Evolutionary conservation across 2,329 filamentous ascomycete species (phyloP).

Genomic region (Penicillium sp.): DNA sequence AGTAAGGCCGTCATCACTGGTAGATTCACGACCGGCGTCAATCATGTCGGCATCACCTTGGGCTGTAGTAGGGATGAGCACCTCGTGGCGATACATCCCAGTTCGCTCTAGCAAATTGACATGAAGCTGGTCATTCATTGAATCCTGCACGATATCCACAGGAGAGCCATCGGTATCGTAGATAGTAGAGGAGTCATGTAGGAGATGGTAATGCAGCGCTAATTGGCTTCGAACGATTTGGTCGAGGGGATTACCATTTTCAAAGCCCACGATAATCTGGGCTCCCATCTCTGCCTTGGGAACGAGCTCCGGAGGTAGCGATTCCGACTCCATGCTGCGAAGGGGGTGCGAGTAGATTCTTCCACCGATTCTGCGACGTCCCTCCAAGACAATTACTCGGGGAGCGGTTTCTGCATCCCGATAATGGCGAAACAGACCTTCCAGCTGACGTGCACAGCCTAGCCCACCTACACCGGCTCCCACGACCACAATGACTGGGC

Average conservation of each 20-base stretch:
- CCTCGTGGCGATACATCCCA: conserved; percentile 83
- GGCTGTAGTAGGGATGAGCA: conserved; percentile 66
- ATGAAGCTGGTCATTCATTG: conserved; percentile 84
- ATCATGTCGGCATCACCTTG: conserved; percentile 82
- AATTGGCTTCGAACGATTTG: conserved; percentile 88
- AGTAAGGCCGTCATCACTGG: conserved; percentile 66
- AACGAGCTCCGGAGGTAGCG: conserved; percentile 54
- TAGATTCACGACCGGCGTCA: conserved; percentile 76
- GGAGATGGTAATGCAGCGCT: conserved; percentile 77
- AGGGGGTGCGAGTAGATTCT: conserved; percentile 84
- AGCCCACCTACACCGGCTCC: conserved; percentile 94
- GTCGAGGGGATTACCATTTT: conserved; percentile 91
- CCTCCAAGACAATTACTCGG: conserved; percentile 81
- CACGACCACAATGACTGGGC: conserved; percentile 78
- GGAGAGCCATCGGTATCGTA: conserved; percentile 68
- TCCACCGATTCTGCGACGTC: conserved; percentile 81
- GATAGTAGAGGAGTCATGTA: conserved; percentile 78
- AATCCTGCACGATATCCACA: conserved; percentile 76
- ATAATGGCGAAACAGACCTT: conserved; percentile 81
- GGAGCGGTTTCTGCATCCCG: conserved; percentile 64
- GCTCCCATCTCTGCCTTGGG: conserved; percentile 95
- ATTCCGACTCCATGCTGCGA: conserved; percentile 57
- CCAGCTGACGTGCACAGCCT: conserved; percentile 86
- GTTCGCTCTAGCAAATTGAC: conserved; percentile 93
- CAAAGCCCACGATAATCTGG: conserved; percentile 97